phyloP scores from a whole-genome alignment of 306 rosid species.

The Abrus pulchellus region DNA sequence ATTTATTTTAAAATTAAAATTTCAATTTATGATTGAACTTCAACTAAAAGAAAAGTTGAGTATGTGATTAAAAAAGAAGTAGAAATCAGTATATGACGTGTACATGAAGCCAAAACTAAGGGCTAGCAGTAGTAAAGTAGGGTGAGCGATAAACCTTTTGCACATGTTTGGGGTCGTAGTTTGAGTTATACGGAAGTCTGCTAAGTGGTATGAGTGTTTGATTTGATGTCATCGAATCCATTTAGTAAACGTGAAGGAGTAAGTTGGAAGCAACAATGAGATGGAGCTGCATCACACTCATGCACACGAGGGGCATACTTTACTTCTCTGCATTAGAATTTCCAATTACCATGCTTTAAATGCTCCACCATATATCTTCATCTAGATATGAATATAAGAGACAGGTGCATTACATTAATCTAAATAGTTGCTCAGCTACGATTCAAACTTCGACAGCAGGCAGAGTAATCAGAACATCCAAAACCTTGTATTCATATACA shows the following conservation, averaged over 20 bases:
- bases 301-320: conserved; percentile 11
- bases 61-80: neutral
- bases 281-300: conserved; percentile 1
- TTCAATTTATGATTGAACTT: neutral
- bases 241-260: neutral
- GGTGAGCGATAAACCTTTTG: neutral
- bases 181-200: conserved; percentile 8
- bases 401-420: neutral
- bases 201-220: neutral
- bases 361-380: neutral
- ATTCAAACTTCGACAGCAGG: conserved; percentile 17
- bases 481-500: no score
- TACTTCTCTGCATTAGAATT: conserved; percentile 21
- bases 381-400: neutral
- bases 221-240: no score
- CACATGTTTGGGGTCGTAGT: neutral
- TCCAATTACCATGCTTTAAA: neutral
- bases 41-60: no score
- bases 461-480: no score
- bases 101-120: neutral
- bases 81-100: neutral
- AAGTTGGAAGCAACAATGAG: neutral
- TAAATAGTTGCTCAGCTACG: neutral
- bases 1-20: neutral
- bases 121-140: neutral